Evolutionary conservation across 306 rosid species (phyloP).

Genomic region (Styphnolobium japonicum): DNA sequence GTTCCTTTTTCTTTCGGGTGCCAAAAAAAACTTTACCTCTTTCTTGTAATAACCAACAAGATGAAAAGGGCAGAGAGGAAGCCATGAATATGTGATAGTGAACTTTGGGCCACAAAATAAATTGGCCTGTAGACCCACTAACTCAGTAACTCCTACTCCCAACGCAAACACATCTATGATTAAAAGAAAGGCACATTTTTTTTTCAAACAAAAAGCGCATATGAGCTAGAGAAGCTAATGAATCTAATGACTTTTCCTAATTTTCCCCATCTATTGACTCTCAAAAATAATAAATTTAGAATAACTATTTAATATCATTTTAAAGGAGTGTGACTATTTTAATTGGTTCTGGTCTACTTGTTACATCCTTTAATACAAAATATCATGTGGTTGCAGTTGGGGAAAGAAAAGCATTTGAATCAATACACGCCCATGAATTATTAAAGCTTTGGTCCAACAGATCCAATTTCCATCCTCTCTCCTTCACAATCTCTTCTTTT

Average conservation of each 20-base stretch:
- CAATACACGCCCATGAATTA: conserved; percentile 15
- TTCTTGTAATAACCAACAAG: conserved; percentile 13
- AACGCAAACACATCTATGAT: conserved; percentile 25
- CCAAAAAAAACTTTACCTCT: conserved; percentile 8
- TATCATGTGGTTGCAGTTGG: conserved; percentile 58
- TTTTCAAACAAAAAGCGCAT: conserved; percentile 1
- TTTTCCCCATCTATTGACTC: not conserved
- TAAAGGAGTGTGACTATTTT: conserved; percentile 28
- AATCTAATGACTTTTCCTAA: not conserved
- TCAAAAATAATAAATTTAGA: not conserved
- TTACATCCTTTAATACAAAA: conserved; percentile 28
- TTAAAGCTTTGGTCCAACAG: conserved; percentile 25
- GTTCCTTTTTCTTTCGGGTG: not conserved
- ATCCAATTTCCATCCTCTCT: not conserved
- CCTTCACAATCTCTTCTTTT: not conserved
- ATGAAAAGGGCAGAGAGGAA: conserved; percentile 8
- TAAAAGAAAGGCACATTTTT: too few species aligned
- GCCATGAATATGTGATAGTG: conserved; percentile 29
- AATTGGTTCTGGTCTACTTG: conserved; percentile 13
- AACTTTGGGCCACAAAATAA: conserved; percentile 50
- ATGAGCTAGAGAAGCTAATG: not conserved
- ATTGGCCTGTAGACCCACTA: conserved; percentile 30
- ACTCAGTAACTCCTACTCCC: conserved; percentile 36
- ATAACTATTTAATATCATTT: not conserved
- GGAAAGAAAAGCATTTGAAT: conserved; percentile 33